Percentiles rank a stretch among this genome's conserved stretches.
Conservation (phyloP, 352 stramenopile genomes). For the Elongisporangium senticosum region DNA sequence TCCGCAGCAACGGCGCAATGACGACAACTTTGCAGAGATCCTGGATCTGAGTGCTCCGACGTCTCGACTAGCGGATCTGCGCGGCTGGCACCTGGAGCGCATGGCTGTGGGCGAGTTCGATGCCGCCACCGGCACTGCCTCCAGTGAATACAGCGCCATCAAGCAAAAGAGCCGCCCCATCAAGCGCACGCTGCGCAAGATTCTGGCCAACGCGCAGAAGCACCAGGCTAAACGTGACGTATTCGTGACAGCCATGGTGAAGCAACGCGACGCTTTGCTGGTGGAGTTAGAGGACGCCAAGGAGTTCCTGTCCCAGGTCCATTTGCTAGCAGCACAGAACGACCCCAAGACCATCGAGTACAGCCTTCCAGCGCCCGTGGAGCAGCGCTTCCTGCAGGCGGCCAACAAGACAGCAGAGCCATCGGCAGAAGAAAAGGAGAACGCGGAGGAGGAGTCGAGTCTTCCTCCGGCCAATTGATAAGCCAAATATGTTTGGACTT, state of each 20-base stretch:
- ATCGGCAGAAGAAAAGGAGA: constrained; percentile 1
- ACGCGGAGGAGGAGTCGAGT: background rate
- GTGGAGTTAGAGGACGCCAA: constrained; percentile 62
- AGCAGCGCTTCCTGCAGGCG: constrained; percentile 47
- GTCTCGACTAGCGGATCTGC: constrained; percentile 55
- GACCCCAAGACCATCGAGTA: constrained; percentile 36
- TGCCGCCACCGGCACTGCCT: constrained; percentile 16
- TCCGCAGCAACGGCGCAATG: constrained; percentile 62
- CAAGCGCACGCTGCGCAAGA: constrained; percentile 50
- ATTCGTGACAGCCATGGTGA: constrained; percentile 55
- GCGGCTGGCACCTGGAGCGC: constrained; percentile 73
- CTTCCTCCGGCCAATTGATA: background rate
- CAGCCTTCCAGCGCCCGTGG: constrained; percentile 51
- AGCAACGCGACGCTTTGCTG: constrained; percentile 64
- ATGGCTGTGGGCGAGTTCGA: constrained; percentile 78
- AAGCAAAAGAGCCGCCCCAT: constrained; percentile 50
- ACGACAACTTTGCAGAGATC: constrained; percentile 73
- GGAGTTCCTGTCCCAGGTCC: constrained; percentile 65
- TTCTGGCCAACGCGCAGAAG: constrained; percentile 46
- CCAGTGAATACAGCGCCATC: constrained; percentile 47
- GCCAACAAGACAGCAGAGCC: constrained; percentile 46
- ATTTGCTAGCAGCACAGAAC: constrained; percentile 27
- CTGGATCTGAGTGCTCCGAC: constrained; percentile 58
- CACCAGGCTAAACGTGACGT: constrained; percentile 52
- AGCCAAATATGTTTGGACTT: background rate